Base-by-base conservation (phyloP, 257 asterid genomes). In the Nicotiana obtusifolia region DNA sequence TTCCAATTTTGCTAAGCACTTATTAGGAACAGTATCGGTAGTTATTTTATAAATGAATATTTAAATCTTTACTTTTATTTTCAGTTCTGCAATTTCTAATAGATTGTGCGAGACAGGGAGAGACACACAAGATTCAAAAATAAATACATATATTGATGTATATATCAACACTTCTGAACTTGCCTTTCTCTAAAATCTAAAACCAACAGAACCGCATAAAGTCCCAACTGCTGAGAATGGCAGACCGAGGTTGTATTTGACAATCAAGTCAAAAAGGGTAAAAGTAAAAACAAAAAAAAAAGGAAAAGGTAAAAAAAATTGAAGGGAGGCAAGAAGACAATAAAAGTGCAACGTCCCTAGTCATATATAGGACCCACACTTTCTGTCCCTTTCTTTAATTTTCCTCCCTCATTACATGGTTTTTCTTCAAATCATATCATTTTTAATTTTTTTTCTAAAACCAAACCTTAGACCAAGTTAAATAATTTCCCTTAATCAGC, bases 161-260 rank as follows among this genome's bases (percentile, higher is more conserved):
- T 77, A 83, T 80, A 84, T 84, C 93, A 91, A 91, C 94, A 83
- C 93, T 87, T 86, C 93, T 82, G 90, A 89, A 86, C 87, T 86
- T 88, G 91, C 26, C 87, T 85, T 83, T 85, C 83, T 80, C 89
- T 59, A 53, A 66, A 84, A 84, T 80, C 89, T 59, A 53, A 66
- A 84, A 86, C 90, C 87, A 85, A 85, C 73, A 78, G 62, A 75
- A 75, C 79, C 30, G 10, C n/a, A 57, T 64, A 17, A 73, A 83
- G 80, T 66, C 77, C 87, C 87, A 78, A 78, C 9, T 85, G 86
- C 53, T 78, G 64, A 87, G 86, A 81, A 44, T 78, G 86, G 88
- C 93, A 88, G 86, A 92, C 90, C 87, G 87, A 93, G 93, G 97
- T 91, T 93, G 94, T 87, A 84, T 57, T 80, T 86, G 86, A 84